These are phyloP conservation scores for Nepenthes mirabilis DNA, from an alignment of 148 eudicot genomes.

Conservation along the genomic window DNA sequence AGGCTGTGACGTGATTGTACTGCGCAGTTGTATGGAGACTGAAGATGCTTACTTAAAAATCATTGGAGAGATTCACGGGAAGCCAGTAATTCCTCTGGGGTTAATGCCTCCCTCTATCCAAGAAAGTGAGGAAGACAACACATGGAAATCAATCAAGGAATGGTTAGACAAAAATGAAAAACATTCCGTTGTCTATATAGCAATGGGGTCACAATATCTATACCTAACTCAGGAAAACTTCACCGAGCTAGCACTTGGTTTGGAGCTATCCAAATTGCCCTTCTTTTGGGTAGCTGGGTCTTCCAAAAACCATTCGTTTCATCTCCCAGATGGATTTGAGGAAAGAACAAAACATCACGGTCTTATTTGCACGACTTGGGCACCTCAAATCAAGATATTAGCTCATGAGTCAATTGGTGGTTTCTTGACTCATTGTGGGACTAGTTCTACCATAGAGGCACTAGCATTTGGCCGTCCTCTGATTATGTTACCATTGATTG, in stretches of 20 bases:
- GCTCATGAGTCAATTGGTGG: constrained; percentile 34
- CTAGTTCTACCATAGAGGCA: constrained; percentile 21
- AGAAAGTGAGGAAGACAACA: neutral
- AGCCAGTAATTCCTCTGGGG: constrained; percentile 30
- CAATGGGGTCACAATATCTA: constrained; percentile 8
- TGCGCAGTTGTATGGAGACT: constrained; percentile 25
- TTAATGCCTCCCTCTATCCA: neutral
- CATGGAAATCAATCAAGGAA: neutral
- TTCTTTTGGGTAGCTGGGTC: constrained; percentile 29
- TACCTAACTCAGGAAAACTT: constrained; percentile 19
- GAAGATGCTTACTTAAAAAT: constrained; percentile 24
- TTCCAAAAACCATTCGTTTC: neutral
- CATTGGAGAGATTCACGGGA: constrained; percentile 18
- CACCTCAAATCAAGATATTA: constrained; percentile 31
- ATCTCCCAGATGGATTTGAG: constrained; percentile 35
- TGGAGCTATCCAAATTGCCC: constrained; percentile 18
- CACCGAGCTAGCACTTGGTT: constrained; percentile 26
- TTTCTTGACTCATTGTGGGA: constrained; percentile 31
- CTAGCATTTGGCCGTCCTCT: constrained; percentile 19
- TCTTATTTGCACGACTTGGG: constrained; percentile 32
- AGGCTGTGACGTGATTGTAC: constrained; percentile 18
- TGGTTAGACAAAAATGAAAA: neutral
- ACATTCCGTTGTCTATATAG: neutral
- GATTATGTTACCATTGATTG: constrained; percentile 13
- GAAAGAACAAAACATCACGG: constrained; percentile 24